Base-by-base conservation (phyloP, 148 eudicot species). In the Arctostaphylos glauca region DNA sequence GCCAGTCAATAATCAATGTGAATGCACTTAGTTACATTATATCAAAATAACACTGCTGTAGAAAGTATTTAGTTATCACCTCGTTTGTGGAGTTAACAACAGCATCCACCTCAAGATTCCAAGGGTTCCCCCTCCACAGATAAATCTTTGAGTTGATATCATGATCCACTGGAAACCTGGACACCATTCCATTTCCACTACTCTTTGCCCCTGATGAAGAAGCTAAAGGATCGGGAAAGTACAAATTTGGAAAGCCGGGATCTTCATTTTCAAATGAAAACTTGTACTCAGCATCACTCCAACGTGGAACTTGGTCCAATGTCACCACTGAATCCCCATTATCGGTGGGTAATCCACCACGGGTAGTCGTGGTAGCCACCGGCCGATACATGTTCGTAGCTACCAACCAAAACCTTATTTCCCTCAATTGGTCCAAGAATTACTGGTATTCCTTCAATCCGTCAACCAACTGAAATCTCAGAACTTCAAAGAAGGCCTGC, bases 71-170 rank as follows among this genome's bases (percentile, higher is more conserved):
- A 62, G 21, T 60, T 66, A 82, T 84, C 86, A 96, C 99, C 98
- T 97, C 99, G 85, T 94, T 94, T 5, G 99, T 90, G 78, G 99
- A 97, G 88, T 97, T 97, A 71, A 97, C 99, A 83, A 94, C 99
- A 86, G 98, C 98, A 90, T 97, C 99, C 31, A 93, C 98, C 95
- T 94, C 98, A 84, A 97, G 95, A 90, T 90, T 94, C 97, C 99
- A 94, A 77, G 99, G 99, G 82, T 97, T 75, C 54, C 99, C 99
- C 83, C 99, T 92, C 99, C 98, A 94, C 44, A 97, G 86, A 91
- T 94, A 97, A 76, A 97, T 89, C 90, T 88, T 97, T 6, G 92
- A 94, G 86, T 94, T 97, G 66, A 94, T 88, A 70, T 94, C 96
- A 79, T 89, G 94, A 81, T 94, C 96, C 81, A 93, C 91, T 14